These are phyloP conservation scores for Lachancea sp. DNA, from an alignment of 805 yeast genomes.

Conservation along the genomic window DNA sequence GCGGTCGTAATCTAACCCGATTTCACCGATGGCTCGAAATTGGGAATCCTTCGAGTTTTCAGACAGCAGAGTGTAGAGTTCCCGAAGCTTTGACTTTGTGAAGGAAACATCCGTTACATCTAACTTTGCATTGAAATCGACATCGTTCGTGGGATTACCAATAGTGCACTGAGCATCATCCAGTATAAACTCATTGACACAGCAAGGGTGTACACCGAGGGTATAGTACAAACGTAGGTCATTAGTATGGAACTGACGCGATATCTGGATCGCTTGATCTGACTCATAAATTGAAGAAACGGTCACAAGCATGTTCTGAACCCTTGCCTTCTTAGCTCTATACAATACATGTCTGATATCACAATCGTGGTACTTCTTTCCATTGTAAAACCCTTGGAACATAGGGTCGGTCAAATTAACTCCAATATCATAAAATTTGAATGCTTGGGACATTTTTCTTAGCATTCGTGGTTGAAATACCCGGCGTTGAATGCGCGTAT, in stretches of 20 bases:
- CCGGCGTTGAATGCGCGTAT: too few species aligned
- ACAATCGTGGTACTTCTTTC: constrained; percentile 54
- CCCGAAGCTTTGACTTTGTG: constrained; percentile 24
- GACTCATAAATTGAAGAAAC: constrained; percentile 76
- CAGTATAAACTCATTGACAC: constrained; percentile 50
- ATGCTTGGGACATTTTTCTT: constrained; percentile 27
- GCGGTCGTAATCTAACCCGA: constrained; percentile 92
- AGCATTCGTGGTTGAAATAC: constrained; percentile 2
- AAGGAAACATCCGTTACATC: constrained; percentile 11
- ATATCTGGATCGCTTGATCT: constrained; percentile 50
- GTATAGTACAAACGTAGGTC: constrained; percentile 47
- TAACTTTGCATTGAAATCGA: constrained; percentile 15
- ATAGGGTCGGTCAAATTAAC: constrained; percentile 84
- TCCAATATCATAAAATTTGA: constrained; percentile 41
- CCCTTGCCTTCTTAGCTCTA: constrained; percentile 62
- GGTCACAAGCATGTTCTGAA: constrained; percentile 67
- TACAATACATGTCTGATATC: constrained; percentile 61
- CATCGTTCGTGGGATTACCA: constrained; percentile 26
- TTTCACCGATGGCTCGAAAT: constrained; percentile 86
- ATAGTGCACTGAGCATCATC: constrained; percentile 26
- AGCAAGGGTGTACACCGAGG: constrained; percentile 94
- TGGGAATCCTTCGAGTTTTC: constrained; percentile 40
- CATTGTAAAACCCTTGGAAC: constrained; percentile 78
- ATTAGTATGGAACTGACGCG: constrained; percentile 31
- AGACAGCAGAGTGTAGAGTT: constrained; percentile 44